phyloP scores from a whole-genome alignment of 2,329 filamentous ascomycete genomes.

The Colletotrichum sp. region DNA sequence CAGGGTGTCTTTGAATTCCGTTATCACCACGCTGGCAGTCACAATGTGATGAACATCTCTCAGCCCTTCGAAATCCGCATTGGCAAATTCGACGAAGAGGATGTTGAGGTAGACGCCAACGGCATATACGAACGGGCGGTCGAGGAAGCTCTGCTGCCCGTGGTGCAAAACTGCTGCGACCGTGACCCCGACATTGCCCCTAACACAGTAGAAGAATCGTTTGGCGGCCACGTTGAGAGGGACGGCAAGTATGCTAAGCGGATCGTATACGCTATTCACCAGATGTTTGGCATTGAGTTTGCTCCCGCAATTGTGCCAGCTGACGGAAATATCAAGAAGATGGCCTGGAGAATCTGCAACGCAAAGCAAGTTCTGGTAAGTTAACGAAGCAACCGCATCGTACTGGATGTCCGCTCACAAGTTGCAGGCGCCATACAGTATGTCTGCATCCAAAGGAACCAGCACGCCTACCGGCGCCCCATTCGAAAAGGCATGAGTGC shows the following conservation, averaged over 20 bases:
- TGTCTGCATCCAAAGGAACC: constrained; percentile 68
- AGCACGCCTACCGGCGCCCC: constrained; percentile 50
- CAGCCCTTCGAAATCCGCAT: constrained; percentile 92
- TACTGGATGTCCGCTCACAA: constrained; percentile 7
- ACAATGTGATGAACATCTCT: constrained; percentile 93
- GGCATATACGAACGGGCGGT: constrained; percentile 71
- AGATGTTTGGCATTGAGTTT: constrained; percentile 98
- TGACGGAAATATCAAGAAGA: constrained; percentile 86
- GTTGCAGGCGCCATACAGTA: constrained; percentile 71
- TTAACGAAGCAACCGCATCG: constrained; percentile 24
- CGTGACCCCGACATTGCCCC: constrained; percentile 91
- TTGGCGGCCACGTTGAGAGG: constrained; percentile 83
- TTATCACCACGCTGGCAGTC: constrained; percentile 91
- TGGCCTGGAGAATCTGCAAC: constrained; percentile 94
- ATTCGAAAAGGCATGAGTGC: constrained; percentile 8
- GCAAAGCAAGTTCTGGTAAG: constrained; percentile 92
- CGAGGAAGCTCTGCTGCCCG: constrained; percentile 77
- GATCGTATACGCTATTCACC: constrained; percentile 91
- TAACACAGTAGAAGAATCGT: constrained; percentile 76
- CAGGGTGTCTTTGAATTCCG: constrained; percentile 96
- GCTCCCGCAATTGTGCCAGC: constrained; percentile 90
- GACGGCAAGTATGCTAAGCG: constrained; percentile 88
- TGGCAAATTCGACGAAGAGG: constrained; percentile 77
- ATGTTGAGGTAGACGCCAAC: constrained; percentile 65
- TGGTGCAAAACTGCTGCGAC: constrained; percentile 93